Conservation (phyloP, 768 basidiomycete genomes). For the Trametes villosa region DNA sequence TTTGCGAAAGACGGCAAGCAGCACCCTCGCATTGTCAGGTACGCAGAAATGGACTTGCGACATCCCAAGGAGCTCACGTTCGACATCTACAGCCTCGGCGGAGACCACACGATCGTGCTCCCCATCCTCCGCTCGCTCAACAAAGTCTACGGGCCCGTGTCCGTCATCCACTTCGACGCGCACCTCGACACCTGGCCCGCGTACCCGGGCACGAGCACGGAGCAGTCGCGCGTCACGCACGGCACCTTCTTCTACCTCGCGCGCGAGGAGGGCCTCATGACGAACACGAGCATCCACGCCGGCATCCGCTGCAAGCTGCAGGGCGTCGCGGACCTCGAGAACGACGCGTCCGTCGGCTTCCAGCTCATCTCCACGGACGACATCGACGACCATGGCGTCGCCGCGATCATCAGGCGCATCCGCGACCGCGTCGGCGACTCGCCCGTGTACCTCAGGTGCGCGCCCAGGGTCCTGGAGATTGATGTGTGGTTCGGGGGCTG, state of each 20-base stretch:
- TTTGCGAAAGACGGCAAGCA: constrained; percentile 61
- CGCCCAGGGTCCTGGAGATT: neutral
- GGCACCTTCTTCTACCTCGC: constrained; percentile 89
- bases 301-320: constrained; percentile 79
- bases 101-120: constrained; percentile 88
- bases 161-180: constrained; percentile 84
- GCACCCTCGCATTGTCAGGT: constrained; percentile 77
- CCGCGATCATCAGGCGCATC: constrained; percentile 72
- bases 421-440: constrained; percentile 69
- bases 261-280: constrained; percentile 74
- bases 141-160: constrained; percentile 80
- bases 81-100: constrained; percentile 52
- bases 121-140: constrained; percentile 82
- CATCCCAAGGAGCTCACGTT: neutral
- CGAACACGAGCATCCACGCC: constrained; percentile 77
- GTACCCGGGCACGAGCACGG: constrained; percentile 46
- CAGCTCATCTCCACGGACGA: constrained; percentile 80
- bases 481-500: neutral
- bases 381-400: constrained; percentile 78
- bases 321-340: constrained; percentile 64
- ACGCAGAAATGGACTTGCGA: neutral
- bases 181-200: constrained; percentile 69
- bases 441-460: constrained; percentile 73
- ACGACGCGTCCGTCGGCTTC: constrained; percentile 78
- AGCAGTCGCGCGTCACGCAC: constrained; percentile 74